Base-by-base conservation (phyloP, 495 filamentous ascomycete genomes). In the Staphylotrichum longicolle region DNA sequence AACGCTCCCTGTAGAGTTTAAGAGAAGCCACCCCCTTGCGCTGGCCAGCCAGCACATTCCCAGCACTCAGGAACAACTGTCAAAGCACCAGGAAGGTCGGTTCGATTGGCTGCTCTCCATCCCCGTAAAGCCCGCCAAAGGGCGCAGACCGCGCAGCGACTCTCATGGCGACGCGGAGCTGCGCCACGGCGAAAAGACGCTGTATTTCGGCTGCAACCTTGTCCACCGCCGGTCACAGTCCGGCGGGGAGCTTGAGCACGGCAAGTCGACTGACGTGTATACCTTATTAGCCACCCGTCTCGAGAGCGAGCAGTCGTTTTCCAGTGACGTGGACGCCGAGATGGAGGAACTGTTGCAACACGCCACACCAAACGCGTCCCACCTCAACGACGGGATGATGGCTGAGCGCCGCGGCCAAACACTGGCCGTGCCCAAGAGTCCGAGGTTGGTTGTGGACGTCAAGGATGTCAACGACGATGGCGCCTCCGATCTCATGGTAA, bases 41-140 rank as follows among this genome's bases (percentile, higher is more conserved):
- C 53, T 66, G 54, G 73, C 74, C 49, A 68, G 70, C 55, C 69
- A 62, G 52, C 64, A 69, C 34, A 64, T 77, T 50, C 67, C 72
- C 32, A 68, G 68, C 58, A 69, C 69, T 58, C 57, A 72, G 48
- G 72, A 77, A 64, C 73, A 81, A 60, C 50, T 80, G 54, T 65
- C 70, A 53, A 80, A 79, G 66, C 78, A 81, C 69, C 75, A 77
- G 63, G 73, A 76, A 74, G 78, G 81, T 74, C 75, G 78, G 69
- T 83, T 75, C 64, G 74, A 80, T 55, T 79, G 75, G 69, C 64
- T 80, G 54, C 62, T 80, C 47, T 70, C 77, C 51, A 62, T 78
- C 41, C 70, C 64, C 10, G 37, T 71, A 8, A 46, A 58, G n/a
- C 37, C 37, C 9, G 49, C 63, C 45, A 60, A 54, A 32, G 61